Conservation (phyloP, 371 early-diverging fungal species). For the Batkoa obscura region DNA sequence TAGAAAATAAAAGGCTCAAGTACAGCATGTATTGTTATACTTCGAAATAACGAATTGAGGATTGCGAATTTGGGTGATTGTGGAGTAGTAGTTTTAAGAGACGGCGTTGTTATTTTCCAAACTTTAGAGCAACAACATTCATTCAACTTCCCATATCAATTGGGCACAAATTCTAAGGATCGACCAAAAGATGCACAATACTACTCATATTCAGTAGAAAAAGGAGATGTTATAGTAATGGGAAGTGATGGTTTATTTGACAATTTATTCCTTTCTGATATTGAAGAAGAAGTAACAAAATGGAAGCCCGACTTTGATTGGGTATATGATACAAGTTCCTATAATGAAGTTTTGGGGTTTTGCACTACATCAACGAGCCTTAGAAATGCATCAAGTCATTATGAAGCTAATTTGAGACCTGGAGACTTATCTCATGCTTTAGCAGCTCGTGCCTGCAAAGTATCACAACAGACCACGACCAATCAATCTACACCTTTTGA, state of each 20-base stretch:
- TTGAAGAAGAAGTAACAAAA: conserved; percentile 54
- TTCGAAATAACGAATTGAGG: conserved; percentile 76
- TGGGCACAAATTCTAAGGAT: conserved; percentile 47
- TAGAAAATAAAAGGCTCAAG: conserved; percentile 62
- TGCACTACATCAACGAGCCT: conserved; percentile 16
- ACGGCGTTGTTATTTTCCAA: conserved; percentile 66
- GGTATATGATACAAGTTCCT: not conserved
- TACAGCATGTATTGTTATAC: conserved; percentile 70
- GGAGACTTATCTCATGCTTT: conserved; percentile 55
- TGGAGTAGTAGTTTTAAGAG: conserved; percentile 72
- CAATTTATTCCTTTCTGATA: conserved; percentile 30
- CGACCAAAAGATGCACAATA: conserved; percentile 50
- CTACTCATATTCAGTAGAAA: conserved; percentile 55
- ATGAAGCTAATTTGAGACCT: conserved; percentile 22
- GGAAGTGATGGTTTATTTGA: conserved; percentile 67
- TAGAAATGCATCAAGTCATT: not conserved
- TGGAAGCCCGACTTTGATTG: conserved; percentile 30
- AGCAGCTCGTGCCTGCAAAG: conserved; percentile 48
- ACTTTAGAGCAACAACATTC: conserved; percentile 78
- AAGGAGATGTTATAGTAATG: conserved; percentile 56
- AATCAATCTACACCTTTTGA: conserved; percentile 66
- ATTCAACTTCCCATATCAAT: conserved; percentile 65
- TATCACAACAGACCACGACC: conserved; percentile 50
- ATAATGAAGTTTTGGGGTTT: not conserved
- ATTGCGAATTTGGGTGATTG: conserved; percentile 91